Evolutionary conservation across 805 yeast species (phyloP).

Genomic region (Wickerhamiella domercqiae): DNA sequence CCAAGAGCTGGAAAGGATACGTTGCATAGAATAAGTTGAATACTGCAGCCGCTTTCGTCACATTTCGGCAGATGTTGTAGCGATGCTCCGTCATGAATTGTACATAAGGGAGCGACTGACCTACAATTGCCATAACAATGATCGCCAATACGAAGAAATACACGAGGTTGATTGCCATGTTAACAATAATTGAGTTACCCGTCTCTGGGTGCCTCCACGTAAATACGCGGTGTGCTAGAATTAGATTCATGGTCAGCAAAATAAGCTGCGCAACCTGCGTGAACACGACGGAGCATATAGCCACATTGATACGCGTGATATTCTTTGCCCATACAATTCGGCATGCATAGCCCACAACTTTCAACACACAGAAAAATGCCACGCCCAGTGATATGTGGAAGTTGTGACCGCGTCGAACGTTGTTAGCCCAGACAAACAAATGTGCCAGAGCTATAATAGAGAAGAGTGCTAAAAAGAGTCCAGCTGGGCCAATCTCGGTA

Average conservation of each 20-base stretch:
- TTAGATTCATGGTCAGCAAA: conserved; percentile 42
- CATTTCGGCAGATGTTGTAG: conserved; percentile 39
- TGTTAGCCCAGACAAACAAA: conserved; percentile 31
- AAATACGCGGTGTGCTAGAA: conserved; percentile 56
- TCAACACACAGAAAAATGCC: conserved; percentile 35
- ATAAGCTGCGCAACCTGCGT: conserved; percentile 43
- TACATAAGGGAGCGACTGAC: conserved; percentile 44
- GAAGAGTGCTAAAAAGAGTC: conserved; percentile 41
- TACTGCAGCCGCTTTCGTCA: conserved; percentile 36
- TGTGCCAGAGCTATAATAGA: conserved; percentile 35
- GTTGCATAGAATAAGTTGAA: conserved; percentile 37
- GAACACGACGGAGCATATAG: conserved; percentile 43
- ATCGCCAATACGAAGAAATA: conserved; percentile 42
- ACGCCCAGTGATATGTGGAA: conserved; percentile 42
- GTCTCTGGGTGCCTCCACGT: conserved; percentile 66
- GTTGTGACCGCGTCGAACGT: conserved; percentile 41
- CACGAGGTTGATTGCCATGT: conserved; percentile 33
- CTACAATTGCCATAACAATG: conserved; percentile 53
- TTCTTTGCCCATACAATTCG: conserved; percentile 48
- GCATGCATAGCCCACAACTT: conserved; percentile 43
- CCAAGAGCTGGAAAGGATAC: conserved; percentile 35
- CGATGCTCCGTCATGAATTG: conserved; percentile 34
- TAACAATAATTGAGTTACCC: conserved; percentile 39
- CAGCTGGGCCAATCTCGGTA: conserved; percentile 44
- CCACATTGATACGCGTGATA: conserved; percentile 31